These are phyloP conservation scores for Ophiostoma tasmaniense DNA, from an alignment of 2,329 filamentous ascomycete species.

Conservation along the genomic window DNA sequence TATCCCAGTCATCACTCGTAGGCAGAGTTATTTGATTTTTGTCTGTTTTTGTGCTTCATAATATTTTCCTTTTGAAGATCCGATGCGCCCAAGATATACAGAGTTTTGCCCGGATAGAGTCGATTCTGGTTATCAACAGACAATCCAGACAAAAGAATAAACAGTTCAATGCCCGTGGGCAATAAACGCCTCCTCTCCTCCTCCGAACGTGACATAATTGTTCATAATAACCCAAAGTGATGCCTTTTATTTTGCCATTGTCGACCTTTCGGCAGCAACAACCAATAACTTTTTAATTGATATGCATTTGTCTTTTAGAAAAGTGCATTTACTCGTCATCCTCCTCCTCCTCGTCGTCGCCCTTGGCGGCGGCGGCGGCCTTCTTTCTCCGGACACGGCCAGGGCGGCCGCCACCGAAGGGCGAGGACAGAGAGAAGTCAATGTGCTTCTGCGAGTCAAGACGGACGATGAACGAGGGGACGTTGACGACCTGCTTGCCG, in stretches of 20 bases:
- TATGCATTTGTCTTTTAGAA: not conserved
- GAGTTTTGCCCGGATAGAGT: conserved; percentile 11
- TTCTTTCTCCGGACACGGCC: conserved; percentile 99
- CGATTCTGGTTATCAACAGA: conserved; percentile 1
- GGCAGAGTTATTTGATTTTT: conserved; percentile 8
- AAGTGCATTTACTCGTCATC: conserved; percentile 40
- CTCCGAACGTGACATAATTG: not conserved
- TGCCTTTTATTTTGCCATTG: conserved; percentile 5
- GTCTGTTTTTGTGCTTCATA: conserved; percentile 14
- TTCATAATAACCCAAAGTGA: conserved; percentile 7
- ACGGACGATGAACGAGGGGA: conserved; percentile 98
- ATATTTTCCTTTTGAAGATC: conserved; percentile 15
- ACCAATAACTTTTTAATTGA: not conserved
- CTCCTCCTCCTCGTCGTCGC: conserved; percentile 73
- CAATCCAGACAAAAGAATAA: conserved; percentile 3
- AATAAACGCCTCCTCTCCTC: conserved; percentile 6
- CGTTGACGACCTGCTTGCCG: conserved; percentile 99
- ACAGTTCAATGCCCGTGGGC: conserved; percentile 8
- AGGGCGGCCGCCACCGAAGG: conserved; percentile 93
- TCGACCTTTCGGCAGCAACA: conserved; percentile 4
- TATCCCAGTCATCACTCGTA: not conserved
- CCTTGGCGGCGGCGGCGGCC: conserved; percentile 88
- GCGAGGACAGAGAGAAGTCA: conserved; percentile 95
- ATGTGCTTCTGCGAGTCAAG: conserved; percentile 99
- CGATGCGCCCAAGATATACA: conserved; percentile 19